These are phyloP conservation scores for Heliosperma pusillum DNA, from an alignment of 148 eudicot genomes.

Conservation along the genomic window DNA sequence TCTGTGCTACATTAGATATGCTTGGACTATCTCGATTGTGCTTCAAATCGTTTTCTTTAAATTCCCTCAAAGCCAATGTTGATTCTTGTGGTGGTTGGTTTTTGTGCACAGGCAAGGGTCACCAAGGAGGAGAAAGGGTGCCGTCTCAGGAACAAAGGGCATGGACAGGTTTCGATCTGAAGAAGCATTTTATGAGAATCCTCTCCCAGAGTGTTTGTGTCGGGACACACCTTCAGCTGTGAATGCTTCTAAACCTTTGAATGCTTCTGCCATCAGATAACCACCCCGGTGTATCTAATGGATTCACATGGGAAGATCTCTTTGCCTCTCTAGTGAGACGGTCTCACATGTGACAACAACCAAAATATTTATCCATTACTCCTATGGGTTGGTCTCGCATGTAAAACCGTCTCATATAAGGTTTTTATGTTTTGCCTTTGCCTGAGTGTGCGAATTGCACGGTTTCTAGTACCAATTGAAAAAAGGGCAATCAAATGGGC, in stretches of 20 bases:
- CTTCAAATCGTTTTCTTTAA: background rate
- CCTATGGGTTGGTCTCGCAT: background rate
- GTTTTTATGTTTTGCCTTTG: background rate
- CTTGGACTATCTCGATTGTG: background rate
- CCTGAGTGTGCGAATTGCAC: background rate
- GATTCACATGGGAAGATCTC: background rate
- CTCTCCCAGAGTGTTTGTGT: slow-evolving; percentile 91
- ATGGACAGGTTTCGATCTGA: slow-evolving; percentile 87
- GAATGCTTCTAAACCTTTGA: background rate
- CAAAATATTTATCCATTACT: no score
- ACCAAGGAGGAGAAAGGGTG: slow-evolving; percentile 90
- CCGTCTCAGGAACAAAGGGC: slow-evolving; percentile 86
- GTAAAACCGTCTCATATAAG: background rate
- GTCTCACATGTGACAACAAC: background rate
- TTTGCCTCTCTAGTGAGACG: background rate
- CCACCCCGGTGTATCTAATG: background rate
- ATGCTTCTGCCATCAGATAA: slow-evolving; percentile 27
- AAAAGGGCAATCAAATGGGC: background rate
- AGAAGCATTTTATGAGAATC: slow-evolving; percentile 93
- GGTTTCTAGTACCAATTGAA: background rate
- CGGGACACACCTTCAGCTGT: slow-evolving; percentile 17
- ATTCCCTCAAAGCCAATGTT: background rate
- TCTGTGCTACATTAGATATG: background rate
- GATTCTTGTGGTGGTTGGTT: slow-evolving; percentile 1
- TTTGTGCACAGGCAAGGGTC: slow-evolving; percentile 72